These are phyloP conservation scores for Linum tenue DNA, from an alignment of 345 rosid genomes.

Conservation along the genomic window DNA sequence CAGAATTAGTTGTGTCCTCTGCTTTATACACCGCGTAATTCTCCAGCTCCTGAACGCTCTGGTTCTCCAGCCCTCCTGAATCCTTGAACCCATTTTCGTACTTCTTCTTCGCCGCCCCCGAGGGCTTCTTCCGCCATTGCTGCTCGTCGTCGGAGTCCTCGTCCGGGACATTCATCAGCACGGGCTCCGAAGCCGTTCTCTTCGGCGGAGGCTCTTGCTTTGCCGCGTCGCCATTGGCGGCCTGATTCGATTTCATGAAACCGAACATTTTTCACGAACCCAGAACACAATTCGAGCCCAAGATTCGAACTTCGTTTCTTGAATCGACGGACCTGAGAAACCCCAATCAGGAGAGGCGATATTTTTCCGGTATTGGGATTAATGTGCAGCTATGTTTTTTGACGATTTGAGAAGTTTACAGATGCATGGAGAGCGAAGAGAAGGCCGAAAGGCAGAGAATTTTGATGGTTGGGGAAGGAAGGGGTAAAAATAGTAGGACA, in stretches of 20 bases:
- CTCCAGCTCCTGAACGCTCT: constrained; percentile 25
- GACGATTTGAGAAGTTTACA: neutral
- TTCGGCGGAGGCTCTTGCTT: neutral
- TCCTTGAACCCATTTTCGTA: constrained; percentile 19
- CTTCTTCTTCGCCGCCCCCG: constrained; percentile 2
- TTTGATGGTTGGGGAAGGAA: neutral
- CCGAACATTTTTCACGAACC: neutral
- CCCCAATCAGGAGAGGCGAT: neutral
- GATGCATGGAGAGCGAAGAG: neutral
- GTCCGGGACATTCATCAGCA: neutral
- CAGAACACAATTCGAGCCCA: neutral
- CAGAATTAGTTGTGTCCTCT: constrained; percentile 21
- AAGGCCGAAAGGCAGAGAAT: neutral
- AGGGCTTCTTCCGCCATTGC: neutral
- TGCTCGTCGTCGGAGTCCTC: constrained; percentile 4
- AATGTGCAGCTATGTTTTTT: neutral
- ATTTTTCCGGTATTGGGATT: neutral
- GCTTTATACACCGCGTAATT: constrained; percentile 22
- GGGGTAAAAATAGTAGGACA: too few species aligned
- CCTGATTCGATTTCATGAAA: neutral
- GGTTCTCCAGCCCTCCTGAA: constrained; percentile 24
- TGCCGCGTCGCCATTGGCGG: neutral
- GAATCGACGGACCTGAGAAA: neutral
- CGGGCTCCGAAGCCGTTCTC: constrained; percentile 18
- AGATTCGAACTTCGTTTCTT: neutral